phyloP scores from a whole-genome alignment of 2,329 filamentous ascomycete genomes.

The Verticillium tricorpus region DNA sequence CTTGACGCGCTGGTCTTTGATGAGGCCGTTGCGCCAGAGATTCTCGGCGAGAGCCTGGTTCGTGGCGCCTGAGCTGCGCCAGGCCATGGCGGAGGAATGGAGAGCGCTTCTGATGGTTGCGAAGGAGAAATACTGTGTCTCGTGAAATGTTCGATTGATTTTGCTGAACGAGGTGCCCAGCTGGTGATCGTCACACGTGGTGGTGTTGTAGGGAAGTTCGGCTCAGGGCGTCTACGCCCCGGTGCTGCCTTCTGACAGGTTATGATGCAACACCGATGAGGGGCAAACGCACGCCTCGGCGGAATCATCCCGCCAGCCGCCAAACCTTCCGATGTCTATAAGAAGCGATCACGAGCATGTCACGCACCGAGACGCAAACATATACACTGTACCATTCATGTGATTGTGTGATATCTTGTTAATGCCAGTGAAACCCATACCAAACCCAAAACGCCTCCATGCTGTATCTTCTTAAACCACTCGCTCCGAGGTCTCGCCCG shows the following conservation, averaged over 20 bases:
- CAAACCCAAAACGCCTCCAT: slow-evolving; percentile 1
- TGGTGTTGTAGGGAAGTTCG: neutral
- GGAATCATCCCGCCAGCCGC: too few relatives aligned
- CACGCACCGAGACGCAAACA: neutral
- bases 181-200: neutral
- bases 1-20: slow-evolving; percentile 67
- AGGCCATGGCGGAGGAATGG: slow-evolving; percentile 64
- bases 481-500: slow-evolving; percentile 74
- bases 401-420: neutral
- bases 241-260: neutral
- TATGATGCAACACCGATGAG: neutral
- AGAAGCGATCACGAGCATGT: too few relatives aligned
- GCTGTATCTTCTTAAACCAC: slow-evolving; percentile 51
- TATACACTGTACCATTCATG: neutral
- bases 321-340: too few relatives aligned
- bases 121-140: neutral
- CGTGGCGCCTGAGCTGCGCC: slow-evolving; percentile 72
- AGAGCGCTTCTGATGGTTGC: neutral
- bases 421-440: neutral
- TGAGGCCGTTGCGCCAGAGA: slow-evolving; percentile 65
- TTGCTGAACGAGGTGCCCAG: neutral
- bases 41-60: slow-evolving; percentile 78
- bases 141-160: neutral
- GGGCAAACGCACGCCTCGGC: neutral
- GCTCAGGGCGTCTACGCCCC: neutral